Base-by-base conservation (phyloP, 108 stramenopile genomes). In the Pseudonitzschia multistriata region DNA sequence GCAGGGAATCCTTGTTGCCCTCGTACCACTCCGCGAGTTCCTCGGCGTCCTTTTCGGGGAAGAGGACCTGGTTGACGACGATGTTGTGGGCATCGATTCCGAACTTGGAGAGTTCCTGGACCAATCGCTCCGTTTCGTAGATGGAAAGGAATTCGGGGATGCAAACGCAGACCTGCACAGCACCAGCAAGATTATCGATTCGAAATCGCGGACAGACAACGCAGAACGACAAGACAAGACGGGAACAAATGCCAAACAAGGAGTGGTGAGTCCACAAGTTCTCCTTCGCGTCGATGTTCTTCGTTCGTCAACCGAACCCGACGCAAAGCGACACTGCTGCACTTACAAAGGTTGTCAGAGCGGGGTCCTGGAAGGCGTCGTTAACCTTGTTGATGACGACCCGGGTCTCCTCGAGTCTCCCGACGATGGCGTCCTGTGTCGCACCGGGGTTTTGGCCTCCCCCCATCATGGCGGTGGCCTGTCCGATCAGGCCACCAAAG, bases 141-240 rank as follows among this genome's bases (percentile, higher is more conserved):
- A 99, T 96, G 65, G 96, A 97, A 62, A 99, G 80, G 86, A 99
- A 99, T 89, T 99, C 99, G 2, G 99, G 97, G 67, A 99, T 99
- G 83, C 97, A 98, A 33, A 99, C 99, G 77, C 97, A 98, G 17
- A 84, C 77, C 77, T 72, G 47, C 0, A 52, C 1, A 49, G 48
- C 22, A 17, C 5, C 33, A 15, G 37, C 42, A 40, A 39, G 24
- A 64, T 45, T 10, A 19, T 4, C 10, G 19, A 42, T 14, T 30
- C 31, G 50, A n/a, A 42, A 31, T 5, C 3, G 5, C 42, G 28
- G 37, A 49, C n/a, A 49, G 19, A 33, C 34, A 22, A 13, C 56
- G 59, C 27, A 37, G 11, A 2, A 8, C 30, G 13, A 11, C 55
- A 70, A 30, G 30, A 59, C 37, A 37, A 17, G 19, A 42, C 54